Conservation (phyloP, 768 basidiomycete genomes). For the Boletus huronensis region DNA sequence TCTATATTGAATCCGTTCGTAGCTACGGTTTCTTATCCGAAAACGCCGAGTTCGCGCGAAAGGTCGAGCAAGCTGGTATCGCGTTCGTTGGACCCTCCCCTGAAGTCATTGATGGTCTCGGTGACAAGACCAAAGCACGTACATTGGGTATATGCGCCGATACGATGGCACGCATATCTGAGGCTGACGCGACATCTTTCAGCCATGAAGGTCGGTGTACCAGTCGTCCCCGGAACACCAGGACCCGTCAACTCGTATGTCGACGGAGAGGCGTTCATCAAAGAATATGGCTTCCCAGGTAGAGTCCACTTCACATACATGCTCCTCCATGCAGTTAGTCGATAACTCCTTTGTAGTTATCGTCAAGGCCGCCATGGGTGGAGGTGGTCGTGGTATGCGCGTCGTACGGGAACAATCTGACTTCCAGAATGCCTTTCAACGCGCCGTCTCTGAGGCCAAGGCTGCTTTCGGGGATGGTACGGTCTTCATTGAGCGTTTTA, state of each 20-base stretch:
- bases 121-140: conserved; percentile 98
- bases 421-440: conserved; percentile 85
- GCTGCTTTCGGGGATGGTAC: conserved; percentile 98
- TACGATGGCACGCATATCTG: background rate
- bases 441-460: conserved; percentile 93
- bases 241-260: conserved; percentile 80
- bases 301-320: conserved; percentile 12
- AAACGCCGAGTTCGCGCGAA: conserved; percentile 94
- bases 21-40: conserved; percentile 98
- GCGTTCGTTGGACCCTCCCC: conserved; percentile 96
- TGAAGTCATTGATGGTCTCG: conserved; percentile 94
- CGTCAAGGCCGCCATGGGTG: conserved; percentile 99
- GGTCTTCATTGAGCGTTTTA: conserved; percentile 97
- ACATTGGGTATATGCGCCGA: conserved; percentile 57
- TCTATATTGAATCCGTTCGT: conserved; percentile 6
- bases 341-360: conserved; percentile 57
- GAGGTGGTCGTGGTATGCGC: conserved; percentile 98
- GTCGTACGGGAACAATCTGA: conserved; percentile 93
- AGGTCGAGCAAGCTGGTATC: conserved; percentile 96
- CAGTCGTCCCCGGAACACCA: conserved; percentile 97
- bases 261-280: conserved; percentile 84
- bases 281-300: conserved; percentile 96
- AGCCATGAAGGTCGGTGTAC: conserved; percentile 90
- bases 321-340: conserved; percentile 5
- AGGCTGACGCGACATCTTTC: conserved; percentile 5